Evolutionary conservation across 1,284 basidiomycete genomes (phyloP), one percentile per base, ranked within the genome.

Genomic region (Fomitopsis pinicola): DNA sequence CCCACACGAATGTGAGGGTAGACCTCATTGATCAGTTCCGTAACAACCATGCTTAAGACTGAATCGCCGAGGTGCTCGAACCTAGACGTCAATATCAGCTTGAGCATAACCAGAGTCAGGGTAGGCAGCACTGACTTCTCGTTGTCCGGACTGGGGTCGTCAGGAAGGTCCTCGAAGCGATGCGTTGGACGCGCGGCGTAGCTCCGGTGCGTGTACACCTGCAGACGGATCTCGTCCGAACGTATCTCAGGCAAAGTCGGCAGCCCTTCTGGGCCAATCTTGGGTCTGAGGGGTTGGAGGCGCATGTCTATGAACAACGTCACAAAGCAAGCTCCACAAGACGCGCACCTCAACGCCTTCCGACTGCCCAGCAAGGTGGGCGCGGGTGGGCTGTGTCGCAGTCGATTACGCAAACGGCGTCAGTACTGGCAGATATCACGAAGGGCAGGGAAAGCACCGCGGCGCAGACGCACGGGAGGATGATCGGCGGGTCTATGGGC

Each of bases 131-230:
- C 77, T 66, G 61, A 90, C 89, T 84, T 86, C 75, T 92, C 89
- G 64, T 92, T 91, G 68, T 92, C 89, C 10, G 88, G 89, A 58
- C 87, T 87, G 3, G 81, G 85, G 71, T 91, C 89, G 58, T 83
- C 77, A 0, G 78, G 81, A 36, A 76, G 78, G 72, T 92, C 90
- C 69, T 92, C 90, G 65, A 92, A 92, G 33, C 89, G 75, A 65
- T 88, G 83, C 9, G 82, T 85, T 0, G 88, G 87, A 0, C 90
- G 79, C 0, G 81, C 89, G 66, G 77, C 82, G 66, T 79, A 82
- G 69, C 86, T 87, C 38, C 89, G 84, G 67, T 92, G 89, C 2
- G 90, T 92, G 71, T 88, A 91, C 2, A 91, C 81, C 66, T 82
- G 83, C 48, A 69, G 70, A 46, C 75, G 74, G 52, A 88, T 78